These are phyloP conservation scores for Cylindrodendrum hubeiense DNA, from an alignment of 2,329 filamentous ascomycete species.

Conservation along the genomic window DNA sequence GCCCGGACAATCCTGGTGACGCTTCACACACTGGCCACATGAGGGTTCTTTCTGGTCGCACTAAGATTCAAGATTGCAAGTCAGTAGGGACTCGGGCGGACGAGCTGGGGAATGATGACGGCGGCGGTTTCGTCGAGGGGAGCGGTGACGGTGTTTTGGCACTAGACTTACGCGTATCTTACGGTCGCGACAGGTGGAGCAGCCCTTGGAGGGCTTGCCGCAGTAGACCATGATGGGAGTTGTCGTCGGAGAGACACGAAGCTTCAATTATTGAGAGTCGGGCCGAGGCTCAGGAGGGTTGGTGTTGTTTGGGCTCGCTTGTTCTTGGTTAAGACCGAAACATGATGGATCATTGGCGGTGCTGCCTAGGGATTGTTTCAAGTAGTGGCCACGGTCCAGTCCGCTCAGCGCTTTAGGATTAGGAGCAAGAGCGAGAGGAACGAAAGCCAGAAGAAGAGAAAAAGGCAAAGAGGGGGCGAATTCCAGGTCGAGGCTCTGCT, in stretches of 20 bases:
- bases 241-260: slow-evolving; percentile 5
- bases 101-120: slow-evolving; percentile 7
- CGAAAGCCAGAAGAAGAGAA: not conserved
- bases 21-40: slow-evolving; percentile 68
- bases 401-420: not conserved
- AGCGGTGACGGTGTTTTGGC: not conserved
- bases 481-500: no score
- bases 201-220: slow-evolving; percentile 69
- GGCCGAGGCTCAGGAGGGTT: slow-evolving; percentile 9
- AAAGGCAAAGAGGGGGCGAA: not conserved
- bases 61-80: slow-evolving; percentile 46
- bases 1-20: slow-evolving; percentile 64
- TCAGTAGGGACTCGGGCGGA: slow-evolving; percentile 13
- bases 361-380: slow-evolving; percentile 2
- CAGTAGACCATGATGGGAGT: slow-evolving; percentile 66
- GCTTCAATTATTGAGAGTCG: slow-evolving; percentile 6
- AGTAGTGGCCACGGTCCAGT: not conserved
- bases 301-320: slow-evolving; percentile 24
- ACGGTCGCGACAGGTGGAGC: slow-evolving; percentile 66
- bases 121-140: not conserved
- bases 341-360: slow-evolving; percentile 33
- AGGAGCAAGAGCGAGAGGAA: not conserved
- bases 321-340: slow-evolving; percentile 29
- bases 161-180: slow-evolving; percentile 65
- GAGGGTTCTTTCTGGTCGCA: slow-evolving; percentile 65